Conservation (phyloP, 176 grass and related monocot species). For the Tillandsia leiboldiana region DNA sequence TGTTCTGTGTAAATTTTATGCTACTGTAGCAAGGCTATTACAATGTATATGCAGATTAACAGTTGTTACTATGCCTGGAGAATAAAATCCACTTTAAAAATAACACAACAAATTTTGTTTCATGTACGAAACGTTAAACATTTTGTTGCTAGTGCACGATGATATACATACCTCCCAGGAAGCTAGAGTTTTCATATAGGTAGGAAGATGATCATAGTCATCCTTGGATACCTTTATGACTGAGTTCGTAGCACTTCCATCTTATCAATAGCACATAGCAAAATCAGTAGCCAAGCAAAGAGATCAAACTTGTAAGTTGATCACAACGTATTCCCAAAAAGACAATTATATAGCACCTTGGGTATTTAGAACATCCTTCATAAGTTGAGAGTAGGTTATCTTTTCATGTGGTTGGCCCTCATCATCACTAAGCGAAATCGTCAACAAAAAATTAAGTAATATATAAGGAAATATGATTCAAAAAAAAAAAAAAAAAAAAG, state of each 20-base stretch:
- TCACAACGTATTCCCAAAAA: neutral
- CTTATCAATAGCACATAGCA: slow-evolving; percentile 17
- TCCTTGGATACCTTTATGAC: slow-evolving; percentile 37
- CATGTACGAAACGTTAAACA: neutral
- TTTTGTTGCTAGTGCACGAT: slow-evolving; percentile 1
- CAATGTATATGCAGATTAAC: too few species aligned
- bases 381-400: slow-evolving; percentile 5
- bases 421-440: slow-evolving; percentile 33
- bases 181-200: slow-evolving; percentile 68
- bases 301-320: neutral
- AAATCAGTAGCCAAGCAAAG: slow-evolving; percentile 11
- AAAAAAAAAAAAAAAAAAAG: neutral
- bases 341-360: slow-evolving; percentile 19
- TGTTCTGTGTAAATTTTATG: too few species aligned
- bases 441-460: slow-evolving; percentile 4
- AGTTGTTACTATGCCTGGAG: too few species aligned
- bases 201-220: slow-evolving; percentile 59
- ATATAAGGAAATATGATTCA: slow-evolving; percentile 7
- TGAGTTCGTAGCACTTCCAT: slow-evolving; percentile 21
- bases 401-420: slow-evolving; percentile 4
- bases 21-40: too few species aligned
- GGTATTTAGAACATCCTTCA: slow-evolving; percentile 9
- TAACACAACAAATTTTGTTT: neutral
- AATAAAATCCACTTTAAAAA: neutral
- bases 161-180: slow-evolving; percentile 62